phyloP scores from a whole-genome alignment of 768 basidiomycete genomes.

The Tricholoma sp. region DNA sequence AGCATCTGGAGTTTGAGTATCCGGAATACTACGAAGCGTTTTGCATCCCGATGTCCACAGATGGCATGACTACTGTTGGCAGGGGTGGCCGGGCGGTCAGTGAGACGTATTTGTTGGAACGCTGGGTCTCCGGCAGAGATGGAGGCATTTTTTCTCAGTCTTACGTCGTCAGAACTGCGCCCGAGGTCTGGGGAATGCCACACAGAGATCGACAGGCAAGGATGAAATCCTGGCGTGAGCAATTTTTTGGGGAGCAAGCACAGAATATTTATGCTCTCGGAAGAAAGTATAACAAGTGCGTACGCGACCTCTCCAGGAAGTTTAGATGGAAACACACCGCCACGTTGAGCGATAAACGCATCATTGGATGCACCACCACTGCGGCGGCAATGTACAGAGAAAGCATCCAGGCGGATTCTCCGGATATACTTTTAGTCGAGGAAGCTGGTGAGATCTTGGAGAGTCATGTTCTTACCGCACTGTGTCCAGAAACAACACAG shows the following conservation, averaged over 20 bases:
- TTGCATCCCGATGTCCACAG: background rate
- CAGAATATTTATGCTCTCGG: background rate
- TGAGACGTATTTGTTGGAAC: background rate
- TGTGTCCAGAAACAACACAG: slow-evolving; percentile 40
- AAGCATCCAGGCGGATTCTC: slow-evolving; percentile 39
- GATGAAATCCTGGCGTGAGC: background rate
- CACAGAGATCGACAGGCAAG: background rate
- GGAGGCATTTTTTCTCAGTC: background rate
- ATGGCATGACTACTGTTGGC: background rate
- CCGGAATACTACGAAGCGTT: background rate
- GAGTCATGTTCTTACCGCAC: slow-evolving; percentile 54
- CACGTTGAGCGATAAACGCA: slow-evolving; percentile 30
- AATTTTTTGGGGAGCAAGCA: background rate
- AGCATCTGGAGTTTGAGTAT: background rate
- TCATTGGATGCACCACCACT: slow-evolving; percentile 65
- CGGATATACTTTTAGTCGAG: slow-evolving; percentile 55
- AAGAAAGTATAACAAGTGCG: background rate
- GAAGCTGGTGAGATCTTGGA: slow-evolving; percentile 70
- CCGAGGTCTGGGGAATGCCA: background rate
- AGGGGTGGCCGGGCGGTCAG: background rate
- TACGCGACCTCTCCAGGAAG: background rate
- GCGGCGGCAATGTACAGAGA: slow-evolving; percentile 55
- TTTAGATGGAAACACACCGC: background rate
- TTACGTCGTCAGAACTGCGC: background rate
- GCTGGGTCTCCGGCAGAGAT: background rate